These are phyloP conservation scores for Rhynchosporium graminicola DNA, from an alignment of 2,329 filamentous ascomycete species.

Conservation along the genomic window DNA sequence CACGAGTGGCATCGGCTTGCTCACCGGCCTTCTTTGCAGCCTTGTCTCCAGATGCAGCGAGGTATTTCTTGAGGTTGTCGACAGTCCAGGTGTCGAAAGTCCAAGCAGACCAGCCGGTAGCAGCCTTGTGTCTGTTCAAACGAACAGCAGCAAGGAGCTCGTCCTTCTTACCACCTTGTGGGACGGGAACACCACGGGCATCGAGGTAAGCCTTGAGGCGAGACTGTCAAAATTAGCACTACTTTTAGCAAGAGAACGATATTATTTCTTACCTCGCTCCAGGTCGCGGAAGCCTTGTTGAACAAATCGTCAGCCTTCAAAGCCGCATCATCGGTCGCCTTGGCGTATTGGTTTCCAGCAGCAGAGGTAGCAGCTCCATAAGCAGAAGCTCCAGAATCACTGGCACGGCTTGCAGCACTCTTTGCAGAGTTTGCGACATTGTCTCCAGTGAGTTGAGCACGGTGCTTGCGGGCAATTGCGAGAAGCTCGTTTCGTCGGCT, in stretches of 20 bases:
- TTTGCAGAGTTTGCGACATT: slow-evolving; percentile 58
- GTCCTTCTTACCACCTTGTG: slow-evolving; percentile 69
- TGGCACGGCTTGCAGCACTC: slow-evolving; percentile 71
- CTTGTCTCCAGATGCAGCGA: slow-evolving; percentile 53
- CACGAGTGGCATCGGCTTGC: slow-evolving; percentile 65
- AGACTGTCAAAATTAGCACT: slow-evolving; percentile 38
- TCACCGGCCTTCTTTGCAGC: slow-evolving; percentile 60
- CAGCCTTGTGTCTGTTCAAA: slow-evolving; percentile 69
- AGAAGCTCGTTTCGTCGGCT: slow-evolving; percentile 85
- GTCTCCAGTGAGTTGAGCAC: slow-evolving; percentile 69
- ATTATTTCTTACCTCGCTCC: slow-evolving; percentile 61
- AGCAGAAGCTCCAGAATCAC: slow-evolving; percentile 59
- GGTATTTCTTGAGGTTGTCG: slow-evolving; percentile 66
- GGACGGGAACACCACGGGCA: slow-evolving; percentile 73
- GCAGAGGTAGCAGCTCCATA: slow-evolving; percentile 73
- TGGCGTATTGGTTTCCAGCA: slow-evolving; percentile 74
- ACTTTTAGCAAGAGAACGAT: neutral
- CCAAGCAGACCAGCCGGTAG: slow-evolving; percentile 69
- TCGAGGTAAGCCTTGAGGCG: slow-evolving; percentile 78
- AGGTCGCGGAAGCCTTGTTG: slow-evolving; percentile 58
- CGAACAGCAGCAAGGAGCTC: slow-evolving; percentile 75
- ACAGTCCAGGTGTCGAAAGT: slow-evolving; percentile 76
- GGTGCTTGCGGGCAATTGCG: slow-evolving; percentile 86
- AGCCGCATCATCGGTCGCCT: slow-evolving; percentile 69
- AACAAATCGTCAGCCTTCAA: slow-evolving; percentile 67